A percentile compares a stretch with the other conserved stretches of the same genome.
Evolutionary conservation across 2,329 filamentous ascomycete genomes (phyloP).

Genomic region (Clarireedia hainanense): DNA sequence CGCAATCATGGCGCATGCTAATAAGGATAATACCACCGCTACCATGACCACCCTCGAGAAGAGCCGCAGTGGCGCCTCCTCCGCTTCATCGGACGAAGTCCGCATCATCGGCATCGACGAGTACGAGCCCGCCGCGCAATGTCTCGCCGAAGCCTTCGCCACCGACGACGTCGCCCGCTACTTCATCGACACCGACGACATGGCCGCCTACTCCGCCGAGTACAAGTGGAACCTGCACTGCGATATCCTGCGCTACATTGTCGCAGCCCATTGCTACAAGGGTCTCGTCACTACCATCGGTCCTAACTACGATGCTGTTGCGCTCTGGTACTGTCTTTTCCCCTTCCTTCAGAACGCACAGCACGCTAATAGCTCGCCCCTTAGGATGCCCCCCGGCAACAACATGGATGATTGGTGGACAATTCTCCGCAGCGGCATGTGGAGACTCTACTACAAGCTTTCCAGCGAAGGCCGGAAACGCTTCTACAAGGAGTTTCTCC

Average conservation of each 20-base stretch:
- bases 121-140: constrained; percentile 61
- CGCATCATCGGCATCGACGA: constrained; percentile 58
- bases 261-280: constrained; percentile 65
- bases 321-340: constrained; percentile 55
- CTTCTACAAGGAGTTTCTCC: constrained; percentile 71
- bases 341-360: background rate
- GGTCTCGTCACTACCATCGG: constrained; percentile 70
- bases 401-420: constrained; percentile 68
- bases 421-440: constrained; percentile 66
- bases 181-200: constrained; percentile 64
- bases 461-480: constrained; percentile 63
- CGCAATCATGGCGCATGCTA: constrained; percentile 30
- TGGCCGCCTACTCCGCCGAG: constrained; percentile 52
- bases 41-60: constrained; percentile 23
- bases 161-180: constrained; percentile 68
- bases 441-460: constrained; percentile 68
- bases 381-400: constrained; percentile 66
- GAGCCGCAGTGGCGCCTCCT: constrained; percentile 23
- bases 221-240: constrained; percentile 70
- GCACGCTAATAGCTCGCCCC: background rate
- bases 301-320: constrained; percentile 68
- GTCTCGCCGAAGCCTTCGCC: constrained; percentile 70
- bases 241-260: constrained; percentile 69
- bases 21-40: constrained; percentile 28
- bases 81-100: constrained; percentile 42